Base-by-base conservation (phyloP, 331 rosid species). In the Quercus lobata region DNA sequence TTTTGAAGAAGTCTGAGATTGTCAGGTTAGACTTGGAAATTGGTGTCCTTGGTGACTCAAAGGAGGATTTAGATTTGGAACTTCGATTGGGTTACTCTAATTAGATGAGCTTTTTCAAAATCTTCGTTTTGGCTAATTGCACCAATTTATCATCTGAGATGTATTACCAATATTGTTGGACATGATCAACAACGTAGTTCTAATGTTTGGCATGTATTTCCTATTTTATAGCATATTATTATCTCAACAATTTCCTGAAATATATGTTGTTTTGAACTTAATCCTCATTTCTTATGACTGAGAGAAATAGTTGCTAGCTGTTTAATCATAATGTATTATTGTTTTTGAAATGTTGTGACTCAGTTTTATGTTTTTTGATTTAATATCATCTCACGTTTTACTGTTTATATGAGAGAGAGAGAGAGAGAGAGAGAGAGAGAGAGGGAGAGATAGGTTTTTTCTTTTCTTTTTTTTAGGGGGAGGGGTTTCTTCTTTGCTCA, bases 61-160 rank as follows among this genome's bases (percentile, higher is more conserved):
- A 83, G 80, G 86, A 86, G 58, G 92, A 90, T 77, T 84, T 95
- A 54, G 98, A 94, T 89, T 94, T 94, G 87, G 97, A 95, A 82
- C 97, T 95, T 85, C 97, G 99, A 63, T 84, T 95, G 85, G 97
- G 99, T 35, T 86, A 75, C 82, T 88, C 90, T 70, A 41, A 41
- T 41, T 79, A 73, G 44, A 53, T 82, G 80, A 32, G 25, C 37
- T 18, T 25, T 6, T 35, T 68, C 16, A 68, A 68, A 34, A 34
- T 35, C 72, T 68, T 66, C n/a, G 27, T 34, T 16, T 19, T 9
- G 17, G 15, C 16, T 35, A 10, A 68, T n/a, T 35, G 72, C 72
- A 35, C 24, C 72, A 35, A 5, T 30, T 65, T 35, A 35, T 24
- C 18, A 4, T 35, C 72, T 68, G 18, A 9, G 46, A 65, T 65